Evolutionary conservation across 371 early-diverging fungal species (phyloP).

Genomic region (Mucor indicus): DNA sequence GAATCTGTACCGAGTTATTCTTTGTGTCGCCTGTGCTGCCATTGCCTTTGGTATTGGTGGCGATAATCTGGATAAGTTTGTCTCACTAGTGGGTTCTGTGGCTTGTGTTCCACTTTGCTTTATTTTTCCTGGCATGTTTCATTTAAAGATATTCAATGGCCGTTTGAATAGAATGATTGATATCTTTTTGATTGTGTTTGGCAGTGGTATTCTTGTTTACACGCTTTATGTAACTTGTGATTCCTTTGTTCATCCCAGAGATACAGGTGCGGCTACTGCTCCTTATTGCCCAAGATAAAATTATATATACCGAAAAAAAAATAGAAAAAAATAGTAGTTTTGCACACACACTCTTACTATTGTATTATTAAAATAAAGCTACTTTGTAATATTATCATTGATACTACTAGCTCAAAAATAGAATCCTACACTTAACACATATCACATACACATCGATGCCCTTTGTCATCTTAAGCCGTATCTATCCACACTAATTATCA

Average conservation of each 20-base stretch:
- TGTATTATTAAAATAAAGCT: too few relatives aligned
- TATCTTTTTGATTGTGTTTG: constrained; percentile 46
- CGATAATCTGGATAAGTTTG: constrained; percentile 72
- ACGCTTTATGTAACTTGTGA: constrained; percentile 30
- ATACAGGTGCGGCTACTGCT: background rate
- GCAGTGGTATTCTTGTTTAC: constrained; percentile 49
- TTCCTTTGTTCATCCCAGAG: constrained; percentile 21
- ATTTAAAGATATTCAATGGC: constrained; percentile 45
- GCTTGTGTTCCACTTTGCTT: constrained; percentile 60
- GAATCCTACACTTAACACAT: too few relatives aligned
- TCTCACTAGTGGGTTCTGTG: constrained; percentile 52
- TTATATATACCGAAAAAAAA: too few relatives aligned
- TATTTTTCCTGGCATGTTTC: constrained; percentile 73
- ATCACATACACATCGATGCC: too few relatives aligned
- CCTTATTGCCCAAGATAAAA: constrained; percentile 7
- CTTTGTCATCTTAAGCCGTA: too few relatives aligned
- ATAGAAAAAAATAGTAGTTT: too few relatives aligned
- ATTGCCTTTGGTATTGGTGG: constrained; percentile 62
- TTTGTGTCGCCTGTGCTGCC: constrained; percentile 49
- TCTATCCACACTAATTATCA: too few relatives aligned
- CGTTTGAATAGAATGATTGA: constrained; percentile 31
- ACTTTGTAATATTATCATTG: too few relatives aligned
- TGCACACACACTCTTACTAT: too few relatives aligned
- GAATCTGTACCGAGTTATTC: constrained; percentile 53
- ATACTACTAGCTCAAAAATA: too few relatives aligned